Percentiles rank a stretch among this genome's conserved stretches.
Evolutionary conservation across 2,329 filamentous ascomycete species (phyloP).

Genomic region (Onygenales sp.): DNA sequence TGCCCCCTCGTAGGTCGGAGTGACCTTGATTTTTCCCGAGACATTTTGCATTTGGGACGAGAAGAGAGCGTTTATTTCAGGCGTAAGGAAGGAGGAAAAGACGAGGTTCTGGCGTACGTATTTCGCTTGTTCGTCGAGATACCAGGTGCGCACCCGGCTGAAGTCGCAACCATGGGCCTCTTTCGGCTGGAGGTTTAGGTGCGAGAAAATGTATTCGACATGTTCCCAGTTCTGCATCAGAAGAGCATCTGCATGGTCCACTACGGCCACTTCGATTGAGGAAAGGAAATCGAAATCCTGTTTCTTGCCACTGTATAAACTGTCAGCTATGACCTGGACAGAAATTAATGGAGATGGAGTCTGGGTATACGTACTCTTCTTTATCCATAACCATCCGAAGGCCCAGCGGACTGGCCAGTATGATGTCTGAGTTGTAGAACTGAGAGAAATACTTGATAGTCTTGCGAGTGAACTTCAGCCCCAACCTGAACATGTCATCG

Average conservation of each 20-base stretch:
- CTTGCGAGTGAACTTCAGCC: conserved; percentile 94
- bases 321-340: background rate
- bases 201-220: conserved; percentile 80
- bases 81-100: conserved; percentile 73
- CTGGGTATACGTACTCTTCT: conserved; percentile 44
- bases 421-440: conserved; percentile 94
- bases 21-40: conserved; percentile 67
- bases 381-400: conserved; percentile 84
- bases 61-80: conserved; percentile 74
- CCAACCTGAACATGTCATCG: conserved; percentile 92
- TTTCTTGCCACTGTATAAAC: conserved; percentile 44
- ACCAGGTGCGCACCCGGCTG: conserved; percentile 80
- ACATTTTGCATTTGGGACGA: conserved; percentile 70
- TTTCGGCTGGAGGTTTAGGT: conserved; percentile 82
- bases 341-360: conserved; percentile 34
- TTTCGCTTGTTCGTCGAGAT: conserved; percentile 76
- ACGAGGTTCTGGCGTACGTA: conserved; percentile 79
- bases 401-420: conserved; percentile 82
- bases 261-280: conserved; percentile 80
- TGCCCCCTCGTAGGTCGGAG: conserved; percentile 57
- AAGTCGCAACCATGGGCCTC: conserved; percentile 91
- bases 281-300: conserved; percentile 83
- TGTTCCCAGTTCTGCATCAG: conserved; percentile 99
- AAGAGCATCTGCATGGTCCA: conserved; percentile 87
- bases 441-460: conserved; percentile 89